phyloP scores from a whole-genome alignment of 768 basidiomycete species.

The Kondoa malvinella region DNA sequence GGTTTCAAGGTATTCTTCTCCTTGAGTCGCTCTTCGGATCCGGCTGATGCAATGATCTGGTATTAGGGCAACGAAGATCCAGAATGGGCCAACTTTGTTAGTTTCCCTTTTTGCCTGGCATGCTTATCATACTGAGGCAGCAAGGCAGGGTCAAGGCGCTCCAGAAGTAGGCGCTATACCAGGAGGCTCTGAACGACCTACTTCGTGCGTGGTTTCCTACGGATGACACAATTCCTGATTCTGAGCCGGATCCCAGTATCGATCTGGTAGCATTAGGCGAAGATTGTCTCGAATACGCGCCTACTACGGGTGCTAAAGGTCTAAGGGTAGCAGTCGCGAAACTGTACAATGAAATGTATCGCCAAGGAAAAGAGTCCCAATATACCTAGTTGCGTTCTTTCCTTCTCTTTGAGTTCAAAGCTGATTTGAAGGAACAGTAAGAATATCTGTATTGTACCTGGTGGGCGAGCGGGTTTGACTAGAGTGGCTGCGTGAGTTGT shows the following conservation, averaged over 20 bases:
- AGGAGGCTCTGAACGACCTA: slow-evolving; percentile 49
- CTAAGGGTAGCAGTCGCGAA: slow-evolving; percentile 79
- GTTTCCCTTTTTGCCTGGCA: neutral
- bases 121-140: neutral
- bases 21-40: slow-evolving; percentile 30
- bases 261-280: slow-evolving; percentile 44
- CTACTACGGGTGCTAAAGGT: slow-evolving; percentile 72
- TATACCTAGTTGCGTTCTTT: slow-evolving; percentile 36
- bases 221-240: too few species aligned
- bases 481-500: slow-evolving; percentile 85
- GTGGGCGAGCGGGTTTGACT: slow-evolving; percentile 55
- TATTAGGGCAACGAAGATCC: slow-evolving; percentile 1
- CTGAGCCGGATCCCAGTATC: too few species aligned
- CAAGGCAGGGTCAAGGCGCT: slow-evolving; percentile 22
- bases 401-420: neutral
- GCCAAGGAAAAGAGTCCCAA: slow-evolving; percentile 58
- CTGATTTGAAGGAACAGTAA: slow-evolving; percentile 43
- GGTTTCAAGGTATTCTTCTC: slow-evolving; percentile 50
- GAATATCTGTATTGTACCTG: slow-evolving; percentile 73
- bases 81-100: slow-evolving; percentile 40
- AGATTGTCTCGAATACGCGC: slow-evolving; percentile 47
- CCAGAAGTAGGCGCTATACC: slow-evolving; percentile 67
- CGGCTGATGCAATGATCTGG: neutral
- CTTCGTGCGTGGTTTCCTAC: too few species aligned
- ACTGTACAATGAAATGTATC: slow-evolving; percentile 73